These are phyloP conservation scores for Schrenkiella parvula DNA, from an alignment of 345 rosid species.

Conservation along the genomic window DNA sequence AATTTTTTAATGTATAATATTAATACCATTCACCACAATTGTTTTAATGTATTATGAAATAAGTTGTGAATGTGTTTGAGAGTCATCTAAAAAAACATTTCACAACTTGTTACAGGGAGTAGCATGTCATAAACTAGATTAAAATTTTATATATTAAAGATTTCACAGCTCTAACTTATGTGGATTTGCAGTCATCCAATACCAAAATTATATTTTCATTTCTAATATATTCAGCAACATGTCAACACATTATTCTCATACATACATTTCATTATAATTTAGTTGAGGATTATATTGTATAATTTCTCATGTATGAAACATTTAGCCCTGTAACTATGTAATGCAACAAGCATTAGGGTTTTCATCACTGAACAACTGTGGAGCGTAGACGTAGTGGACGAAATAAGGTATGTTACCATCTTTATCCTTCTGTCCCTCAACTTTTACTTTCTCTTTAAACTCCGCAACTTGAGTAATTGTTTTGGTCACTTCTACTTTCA, in stretches of 20 bases:
- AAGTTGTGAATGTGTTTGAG: too few relatives aligned
- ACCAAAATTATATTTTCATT: background rate
- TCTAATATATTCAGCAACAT: background rate
- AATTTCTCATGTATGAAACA: background rate
- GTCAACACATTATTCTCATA: background rate
- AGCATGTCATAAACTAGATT: too few relatives aligned
- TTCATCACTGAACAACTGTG: slow-evolving; percentile 84
- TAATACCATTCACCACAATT: too few relatives aligned
- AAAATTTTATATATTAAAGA: too few relatives aligned
- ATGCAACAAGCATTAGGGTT: slow-evolving; percentile 79
- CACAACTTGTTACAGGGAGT: too few relatives aligned
- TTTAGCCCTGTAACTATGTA: slow-evolving; percentile 23
- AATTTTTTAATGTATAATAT: too few relatives aligned
- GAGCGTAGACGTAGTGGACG: slow-evolving; percentile 72
- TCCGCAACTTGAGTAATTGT: slow-evolving; percentile 29
- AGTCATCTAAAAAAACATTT: too few relatives aligned
- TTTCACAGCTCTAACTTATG: too few relatives aligned
- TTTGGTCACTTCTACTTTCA: slow-evolving; percentile 28
- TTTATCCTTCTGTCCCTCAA: slow-evolving; percentile 41
- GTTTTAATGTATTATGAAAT: too few relatives aligned
- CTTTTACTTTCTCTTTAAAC: slow-evolving; percentile 40
- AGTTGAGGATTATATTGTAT: background rate
- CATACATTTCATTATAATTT: background rate
- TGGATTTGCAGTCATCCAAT: background rate
- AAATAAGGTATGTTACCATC: slow-evolving; percentile 59